Conservation (phyloP, 2,329 filamentous ascomycete species). For the Colletotrichum eleusines region DNA sequence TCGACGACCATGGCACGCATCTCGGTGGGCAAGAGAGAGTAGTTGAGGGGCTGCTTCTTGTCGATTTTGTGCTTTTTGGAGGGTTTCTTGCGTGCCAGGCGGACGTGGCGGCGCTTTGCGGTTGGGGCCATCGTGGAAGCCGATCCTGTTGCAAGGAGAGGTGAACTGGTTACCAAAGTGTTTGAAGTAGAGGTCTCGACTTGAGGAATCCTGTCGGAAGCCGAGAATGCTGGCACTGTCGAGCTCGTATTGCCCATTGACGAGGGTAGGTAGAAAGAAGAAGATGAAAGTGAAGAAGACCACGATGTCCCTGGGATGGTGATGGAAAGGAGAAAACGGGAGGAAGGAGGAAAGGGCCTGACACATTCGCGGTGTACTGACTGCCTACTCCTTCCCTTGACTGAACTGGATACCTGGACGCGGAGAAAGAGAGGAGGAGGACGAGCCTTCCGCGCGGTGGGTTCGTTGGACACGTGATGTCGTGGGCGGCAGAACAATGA, state of each 20-base stretch:
- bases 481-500: background rate
- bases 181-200: background rate
- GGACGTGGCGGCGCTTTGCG: background rate
- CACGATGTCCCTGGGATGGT: background rate
- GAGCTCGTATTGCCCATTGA: background rate
- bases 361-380: background rate
- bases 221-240: background rate
- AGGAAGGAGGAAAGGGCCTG: background rate
- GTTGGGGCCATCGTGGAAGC: background rate
- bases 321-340: background rate
- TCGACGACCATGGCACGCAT: constrained; percentile 8
- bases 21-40: constrained; percentile 21
- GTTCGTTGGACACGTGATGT: background rate
- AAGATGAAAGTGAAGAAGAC: background rate
- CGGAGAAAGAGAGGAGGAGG: background rate
- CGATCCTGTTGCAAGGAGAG: background rate
- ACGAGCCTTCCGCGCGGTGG: background rate
- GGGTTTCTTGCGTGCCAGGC: background rate
- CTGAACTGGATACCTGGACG: background rate
- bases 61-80: background rate
- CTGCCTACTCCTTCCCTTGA: background rate
- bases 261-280: background rate
- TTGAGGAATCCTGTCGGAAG: background rate
- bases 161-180: background rate
- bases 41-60: background rate